Base-by-base conservation (phyloP, 164 flowering plant genomes). In the Pachysandra terminalis region DNA sequence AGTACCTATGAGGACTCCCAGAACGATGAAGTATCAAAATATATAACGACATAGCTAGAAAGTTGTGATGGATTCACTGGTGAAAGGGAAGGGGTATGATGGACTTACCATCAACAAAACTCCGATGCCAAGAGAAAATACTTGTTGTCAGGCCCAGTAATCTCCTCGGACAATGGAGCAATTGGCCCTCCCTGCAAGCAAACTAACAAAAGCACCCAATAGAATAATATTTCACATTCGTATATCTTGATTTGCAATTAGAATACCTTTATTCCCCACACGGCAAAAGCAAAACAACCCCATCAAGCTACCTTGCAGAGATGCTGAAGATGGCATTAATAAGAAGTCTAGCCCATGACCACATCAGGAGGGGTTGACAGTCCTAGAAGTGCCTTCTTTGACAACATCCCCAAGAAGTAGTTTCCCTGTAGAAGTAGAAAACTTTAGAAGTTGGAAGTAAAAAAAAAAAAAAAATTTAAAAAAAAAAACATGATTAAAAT, bases 331-430 rank as follows among this genome's bases (percentile, higher is more conserved):
- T 90, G 63, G 96, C 99, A 81, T 95, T 95, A 51, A 95, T 92
- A 26, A 95, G 87, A 71, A 95, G 97, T 67, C 97, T 97, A 64
- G 96, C 93, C 99, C 97, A 95, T 49, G 99, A 92, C 97, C 97
- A 95, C 72, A 92, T 67, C 17, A 92, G n/a, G n/a, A 90, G 19
- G 99, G 99, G 75, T 95, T 95, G 8, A 92, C 62, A 54, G 97
- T 88, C 70, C 92, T 65, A 17, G 96, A 85, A 66, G 84, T 84
- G 26, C 99, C 97, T 77, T 95, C 99, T 79, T 87, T 92, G 64
- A 92, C 89, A 66, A 68, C 91, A 74, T 90, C 90, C 15, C 97
- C 99, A 5, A 95, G 83, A 58, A 95, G 86, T 25, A 92, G 87
- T 79, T 95, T 95, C 37, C 97, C 99, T 95, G 72, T 63, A 74